Evolutionary conservation across 176 grass and related monocot species (phyloP).

Genomic region (Tillandsia fasciculata): DNA sequence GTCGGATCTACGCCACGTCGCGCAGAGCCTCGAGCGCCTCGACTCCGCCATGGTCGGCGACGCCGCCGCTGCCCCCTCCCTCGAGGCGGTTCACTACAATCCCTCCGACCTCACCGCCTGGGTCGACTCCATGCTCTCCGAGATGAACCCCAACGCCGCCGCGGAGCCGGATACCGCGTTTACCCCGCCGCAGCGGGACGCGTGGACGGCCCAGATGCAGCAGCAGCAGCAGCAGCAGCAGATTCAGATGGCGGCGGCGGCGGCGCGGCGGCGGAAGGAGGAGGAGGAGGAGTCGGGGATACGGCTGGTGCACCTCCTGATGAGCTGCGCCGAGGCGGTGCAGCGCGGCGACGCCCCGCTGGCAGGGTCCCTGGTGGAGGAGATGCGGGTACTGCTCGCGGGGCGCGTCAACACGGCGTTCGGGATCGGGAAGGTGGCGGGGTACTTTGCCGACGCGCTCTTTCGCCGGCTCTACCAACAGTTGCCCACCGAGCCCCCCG

Average conservation of each 20-base stretch:
- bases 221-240: not conserved
- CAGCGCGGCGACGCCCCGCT: conserved; percentile 34
- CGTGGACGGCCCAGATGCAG: not conserved
- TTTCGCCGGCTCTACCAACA: conserved; percentile 43
- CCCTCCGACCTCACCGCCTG: conserved; percentile 16
- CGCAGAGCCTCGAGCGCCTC: conserved; percentile 5
- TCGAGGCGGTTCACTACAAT: conserved; percentile 17
- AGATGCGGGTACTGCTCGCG: conserved; percentile 42
- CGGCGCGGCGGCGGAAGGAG: conserved; percentile 32
- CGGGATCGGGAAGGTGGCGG: conserved; percentile 75
- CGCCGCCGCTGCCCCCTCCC: not conserved
- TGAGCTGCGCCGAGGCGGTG: conserved; percentile 82
- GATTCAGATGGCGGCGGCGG: conserved; percentile 11
- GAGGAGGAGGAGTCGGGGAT: conserved; percentile 73
- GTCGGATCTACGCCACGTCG: conserved; percentile 13
- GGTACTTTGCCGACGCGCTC: conserved; percentile 67
- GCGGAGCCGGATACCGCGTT: not conserved
- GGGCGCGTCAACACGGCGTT: conserved; percentile 31
- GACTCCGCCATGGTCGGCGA: conserved; percentile 11
- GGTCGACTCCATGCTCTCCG: conserved; percentile 17
- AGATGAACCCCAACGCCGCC: not conserved
- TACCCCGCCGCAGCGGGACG: not conserved
- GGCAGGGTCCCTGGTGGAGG: conserved; percentile 32
- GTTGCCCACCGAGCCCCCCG: not conserved
- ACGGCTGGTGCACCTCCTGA: conserved; percentile 69